Percentiles rank a stretch among this genome's conserved stretches.
phyloP scores from a whole-genome alignment of 2,329 filamentous ascomycete genomes.

The Huntiella moniliformis region DNA sequence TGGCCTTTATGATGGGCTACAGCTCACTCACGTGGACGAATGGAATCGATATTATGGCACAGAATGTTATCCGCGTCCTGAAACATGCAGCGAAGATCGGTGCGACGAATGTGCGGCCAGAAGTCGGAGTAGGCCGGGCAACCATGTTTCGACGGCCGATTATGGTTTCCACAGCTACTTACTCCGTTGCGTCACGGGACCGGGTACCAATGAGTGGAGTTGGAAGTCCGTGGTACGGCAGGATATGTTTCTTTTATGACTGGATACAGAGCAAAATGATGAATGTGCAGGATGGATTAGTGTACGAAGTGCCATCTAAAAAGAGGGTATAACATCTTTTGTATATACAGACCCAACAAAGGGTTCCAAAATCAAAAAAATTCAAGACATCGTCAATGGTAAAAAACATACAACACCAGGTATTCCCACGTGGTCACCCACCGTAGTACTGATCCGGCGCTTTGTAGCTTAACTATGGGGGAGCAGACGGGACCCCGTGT shows the following conservation, averaged over 20 bases:
- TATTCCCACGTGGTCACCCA: not conserved
- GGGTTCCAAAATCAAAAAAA: not conserved
- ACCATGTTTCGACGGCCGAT: not conserved
- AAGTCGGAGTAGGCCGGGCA: slow-evolving; percentile 15
- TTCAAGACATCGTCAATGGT: not conserved
- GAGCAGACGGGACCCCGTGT: too few relatives aligned
- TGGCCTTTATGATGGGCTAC: slow-evolving; percentile 43
- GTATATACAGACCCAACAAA: not conserved
- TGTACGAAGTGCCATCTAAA: slow-evolving; percentile 2
- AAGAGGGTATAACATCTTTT: not conserved
- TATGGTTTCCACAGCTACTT: slow-evolving; percentile 12
- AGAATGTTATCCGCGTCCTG: slow-evolving; percentile 30
- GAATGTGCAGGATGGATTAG: slow-evolving; percentile 3
- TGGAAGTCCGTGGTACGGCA: slow-evolving; percentile 20
- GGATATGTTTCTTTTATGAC: slow-evolving; percentile 10
- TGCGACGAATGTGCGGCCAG: slow-evolving; percentile 25
- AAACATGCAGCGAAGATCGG: slow-evolving; percentile 28
- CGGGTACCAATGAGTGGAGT: slow-evolving; percentile 21
- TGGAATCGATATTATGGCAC: slow-evolving; percentile 36
- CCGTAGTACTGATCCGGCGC: too few relatives aligned
- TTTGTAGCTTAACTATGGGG: too few relatives aligned
- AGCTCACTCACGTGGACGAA: slow-evolving; percentile 49
- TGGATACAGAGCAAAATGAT: slow-evolving; percentile 3
- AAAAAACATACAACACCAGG: slow-evolving; percentile 3
- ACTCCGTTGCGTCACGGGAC: slow-evolving; percentile 20